Evolutionary conservation across 305 asterid species (phyloP).

Genomic region (Ajuga reptans): DNA sequence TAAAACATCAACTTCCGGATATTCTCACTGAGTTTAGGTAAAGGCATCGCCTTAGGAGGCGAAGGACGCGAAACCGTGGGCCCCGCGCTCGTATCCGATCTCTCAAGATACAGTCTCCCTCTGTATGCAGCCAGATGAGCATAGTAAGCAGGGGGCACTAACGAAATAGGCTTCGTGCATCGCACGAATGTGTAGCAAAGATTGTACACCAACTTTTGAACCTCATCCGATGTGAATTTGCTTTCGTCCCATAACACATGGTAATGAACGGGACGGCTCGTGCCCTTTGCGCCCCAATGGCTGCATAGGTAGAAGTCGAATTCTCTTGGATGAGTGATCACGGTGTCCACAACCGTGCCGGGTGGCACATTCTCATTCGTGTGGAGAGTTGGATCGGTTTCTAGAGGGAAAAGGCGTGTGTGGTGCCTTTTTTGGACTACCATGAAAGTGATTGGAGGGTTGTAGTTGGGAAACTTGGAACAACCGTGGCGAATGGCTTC

Average conservation of each 20-base stretch:
- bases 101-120: slow-evolving; percentile 76
- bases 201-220: slow-evolving; percentile 75
- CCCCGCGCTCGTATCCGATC: slow-evolving; percentile 32
- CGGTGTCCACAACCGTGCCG: slow-evolving; percentile 84
- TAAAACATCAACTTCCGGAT: slow-evolving; percentile 83
- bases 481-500: slow-evolving; percentile 56
- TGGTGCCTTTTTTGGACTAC: slow-evolving; percentile 94
- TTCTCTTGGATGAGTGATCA: slow-evolving; percentile 70
- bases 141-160: slow-evolving; percentile 88
- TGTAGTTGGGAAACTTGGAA: slow-evolving; percentile 46
- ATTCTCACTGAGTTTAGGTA: slow-evolving; percentile 75
- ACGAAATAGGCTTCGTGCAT: slow-evolving; percentile 90
- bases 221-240: slow-evolving; percentile 72
- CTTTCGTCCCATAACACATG: slow-evolving; percentile 83
- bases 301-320: slow-evolving; percentile 90
- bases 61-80: slow-evolving; percentile 47
- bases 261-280: slow-evolving; percentile 83
- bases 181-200: slow-evolving; percentile 87
- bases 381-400: slow-evolving; percentile 28
- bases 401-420: slow-evolving; percentile 62
- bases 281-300: slow-evolving; percentile 89
- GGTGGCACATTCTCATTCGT: slow-evolving; percentile 60
- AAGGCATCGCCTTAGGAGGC: slow-evolving; percentile 54
- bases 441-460: slow-evolving; percentile 68
- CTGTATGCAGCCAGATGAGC: slow-evolving; percentile 93